Evolutionary conservation across 495 filamentous ascomycete genomes (phyloP).

Genomic region (Barbatosphaeria neglecta): DNA sequence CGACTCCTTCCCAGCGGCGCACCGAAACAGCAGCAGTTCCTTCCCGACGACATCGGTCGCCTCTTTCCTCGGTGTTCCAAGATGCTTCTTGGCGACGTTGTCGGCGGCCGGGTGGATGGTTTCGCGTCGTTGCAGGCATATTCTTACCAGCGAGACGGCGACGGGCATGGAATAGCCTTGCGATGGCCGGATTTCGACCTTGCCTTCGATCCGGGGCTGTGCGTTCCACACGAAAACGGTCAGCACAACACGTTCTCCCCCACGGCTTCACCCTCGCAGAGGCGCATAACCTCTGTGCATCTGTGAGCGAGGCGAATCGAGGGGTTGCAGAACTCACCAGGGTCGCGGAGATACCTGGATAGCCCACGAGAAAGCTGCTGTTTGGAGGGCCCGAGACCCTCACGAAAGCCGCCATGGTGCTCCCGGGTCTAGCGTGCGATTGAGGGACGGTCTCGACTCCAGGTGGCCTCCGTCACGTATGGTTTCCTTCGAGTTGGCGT

Average conservation of each 20-base stretch:
- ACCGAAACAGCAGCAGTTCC: conserved; percentile 85
- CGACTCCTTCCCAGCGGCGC: conserved; percentile 66
- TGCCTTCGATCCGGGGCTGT: conserved; percentile 90
- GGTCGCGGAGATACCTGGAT: conserved; percentile 95
- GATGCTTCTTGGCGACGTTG: conserved; percentile 80
- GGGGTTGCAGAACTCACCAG: conserved; percentile 50
- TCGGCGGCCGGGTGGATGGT: conserved; percentile 95
- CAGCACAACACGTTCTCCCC: neutral
- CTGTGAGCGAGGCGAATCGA: conserved; percentile 3
- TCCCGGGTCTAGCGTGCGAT: neutral
- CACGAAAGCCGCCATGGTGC: conserved; percentile 58
- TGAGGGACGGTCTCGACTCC: neutral
- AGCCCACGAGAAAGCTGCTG: conserved; percentile 91
- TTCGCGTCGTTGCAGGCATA: conserved; percentile 84
- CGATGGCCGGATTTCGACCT: conserved; percentile 88
- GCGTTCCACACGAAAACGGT: neutral
- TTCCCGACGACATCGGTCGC: conserved; percentile 87
- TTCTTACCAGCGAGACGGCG: conserved; percentile 83
- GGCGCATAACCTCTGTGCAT: too few relatives aligned
- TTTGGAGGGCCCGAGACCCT: conserved; percentile 96
- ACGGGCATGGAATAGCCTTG: conserved; percentile 78
- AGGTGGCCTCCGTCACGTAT: conserved; percentile 8
- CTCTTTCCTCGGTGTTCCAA: conserved; percentile 87
- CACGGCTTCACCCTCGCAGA: too few relatives aligned
- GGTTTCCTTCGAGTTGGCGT: neutral